Evolutionary conservation across 2,329 filamentous ascomycete species (phyloP).

Genomic region (Colletotrichum magnum): DNA sequence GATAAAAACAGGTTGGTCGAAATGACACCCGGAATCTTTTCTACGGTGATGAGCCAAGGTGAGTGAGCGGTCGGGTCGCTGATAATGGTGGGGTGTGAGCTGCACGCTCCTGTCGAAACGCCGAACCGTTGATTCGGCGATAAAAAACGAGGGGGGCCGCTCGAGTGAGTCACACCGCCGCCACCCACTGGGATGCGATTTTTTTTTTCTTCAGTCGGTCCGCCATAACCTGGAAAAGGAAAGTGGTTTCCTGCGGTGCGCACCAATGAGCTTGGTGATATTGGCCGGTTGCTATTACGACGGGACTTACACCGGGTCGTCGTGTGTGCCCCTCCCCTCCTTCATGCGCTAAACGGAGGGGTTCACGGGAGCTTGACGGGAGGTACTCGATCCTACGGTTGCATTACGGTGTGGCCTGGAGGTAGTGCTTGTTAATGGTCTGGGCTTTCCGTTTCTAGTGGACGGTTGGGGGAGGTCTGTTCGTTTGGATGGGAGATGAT

Average conservation of each 20-base stretch:
- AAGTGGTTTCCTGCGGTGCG: background rate
- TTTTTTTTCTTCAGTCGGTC: background rate
- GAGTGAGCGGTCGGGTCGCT: conserved; percentile 1
- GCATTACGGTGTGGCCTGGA: background rate
- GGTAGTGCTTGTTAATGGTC: background rate
- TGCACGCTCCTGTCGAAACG: background rate
- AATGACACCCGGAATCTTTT: background rate
- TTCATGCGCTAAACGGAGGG: background rate
- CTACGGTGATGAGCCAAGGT: background rate
- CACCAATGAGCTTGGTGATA: background rate
- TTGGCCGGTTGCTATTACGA: background rate
- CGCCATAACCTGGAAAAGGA: background rate
- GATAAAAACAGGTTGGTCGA: background rate
- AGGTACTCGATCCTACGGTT: background rate
- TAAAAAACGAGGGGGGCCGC: background rate
- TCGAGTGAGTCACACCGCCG: conserved; percentile 36
- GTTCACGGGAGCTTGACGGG: conserved; percentile 6
- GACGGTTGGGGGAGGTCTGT: background rate
- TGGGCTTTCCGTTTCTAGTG: background rate
- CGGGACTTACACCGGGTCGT: background rate
- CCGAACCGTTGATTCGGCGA: conserved; percentile 33
- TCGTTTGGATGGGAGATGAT: background rate
- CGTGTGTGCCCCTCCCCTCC: background rate
- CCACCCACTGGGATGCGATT: conserved; percentile 1
- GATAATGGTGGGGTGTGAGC: background rate